These are phyloP conservation scores for Xerophyta viscosa DNA, from an alignment of 106 monocot species.

Conservation along the genomic window DNA sequence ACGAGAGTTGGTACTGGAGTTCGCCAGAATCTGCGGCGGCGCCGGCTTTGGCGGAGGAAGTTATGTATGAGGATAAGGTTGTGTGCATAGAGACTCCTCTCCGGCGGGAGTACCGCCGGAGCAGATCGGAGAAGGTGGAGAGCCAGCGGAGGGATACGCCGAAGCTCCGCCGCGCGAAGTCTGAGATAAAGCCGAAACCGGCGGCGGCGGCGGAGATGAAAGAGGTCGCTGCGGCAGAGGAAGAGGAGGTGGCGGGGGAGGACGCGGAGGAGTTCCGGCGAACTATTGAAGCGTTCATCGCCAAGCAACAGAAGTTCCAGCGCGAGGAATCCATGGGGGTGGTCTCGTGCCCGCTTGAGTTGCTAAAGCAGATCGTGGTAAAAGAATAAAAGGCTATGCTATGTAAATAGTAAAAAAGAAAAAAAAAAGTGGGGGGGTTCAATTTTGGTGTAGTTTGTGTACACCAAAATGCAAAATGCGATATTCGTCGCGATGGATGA, in stretches of 20 bases:
- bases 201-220: not conserved
- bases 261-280: constrained; percentile 50
- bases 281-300: constrained; percentile 55
- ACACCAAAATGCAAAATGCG: too few relatives aligned
- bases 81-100: constrained; percentile 23
- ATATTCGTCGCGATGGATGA: too few relatives aligned
- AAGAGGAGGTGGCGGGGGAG: constrained; percentile 7
- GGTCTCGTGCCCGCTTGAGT: constrained; percentile 7
- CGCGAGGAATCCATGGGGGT: constrained; percentile 49
- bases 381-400: too few relatives aligned
- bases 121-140: constrained; percentile 19
- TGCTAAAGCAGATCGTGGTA: not conserved
- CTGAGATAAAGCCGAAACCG: constrained; percentile 10
- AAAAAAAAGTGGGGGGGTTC: too few relatives aligned
- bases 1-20: not conserved
- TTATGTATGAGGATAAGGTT: constrained; percentile 46
- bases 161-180: constrained; percentile 33
- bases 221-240: constrained; percentile 1
- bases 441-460: too few relatives aligned
- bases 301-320: constrained; percentile 53
- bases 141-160: constrained; percentile 4
- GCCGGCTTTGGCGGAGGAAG: constrained; percentile 7
- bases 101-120: constrained; percentile 3
- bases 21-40: not conserved
- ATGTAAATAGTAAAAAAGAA: too few relatives aligned